Percentiles rank a stretch among this genome's conserved stretches.
These are phyloP conservation scores for Chlorella sp. DNA, from an alignment of 139 green algal genomes.

Conservation along the genomic window DNA sequence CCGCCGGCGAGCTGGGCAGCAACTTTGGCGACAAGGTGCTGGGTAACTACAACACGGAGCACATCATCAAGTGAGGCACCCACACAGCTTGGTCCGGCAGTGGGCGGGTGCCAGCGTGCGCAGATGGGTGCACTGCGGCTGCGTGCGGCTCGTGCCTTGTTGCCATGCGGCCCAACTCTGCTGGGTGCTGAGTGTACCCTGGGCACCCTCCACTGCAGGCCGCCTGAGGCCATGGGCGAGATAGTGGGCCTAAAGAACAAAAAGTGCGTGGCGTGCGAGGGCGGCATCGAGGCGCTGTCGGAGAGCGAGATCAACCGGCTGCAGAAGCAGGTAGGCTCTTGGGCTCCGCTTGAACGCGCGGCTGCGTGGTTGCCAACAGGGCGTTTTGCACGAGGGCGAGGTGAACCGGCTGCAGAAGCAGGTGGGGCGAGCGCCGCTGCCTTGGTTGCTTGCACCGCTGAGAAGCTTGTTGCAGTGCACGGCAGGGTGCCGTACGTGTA, in stretches of 20 bases:
- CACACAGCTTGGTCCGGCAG: neutral
- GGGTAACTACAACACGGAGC: slow-evolving; percentile 91
- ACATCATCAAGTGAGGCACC: slow-evolving; percentile 82
- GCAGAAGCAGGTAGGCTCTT: slow-evolving; percentile 35
- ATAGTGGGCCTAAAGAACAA: slow-evolving; percentile 58
- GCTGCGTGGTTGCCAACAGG: no score
- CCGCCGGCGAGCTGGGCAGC: slow-evolving; percentile 80
- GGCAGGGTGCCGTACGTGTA: no score
- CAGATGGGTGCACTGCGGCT: neutral
- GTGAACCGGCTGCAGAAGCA: slow-evolving; percentile 45
- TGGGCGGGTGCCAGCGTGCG: no score
- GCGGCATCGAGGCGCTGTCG: slow-evolving; percentile 65
- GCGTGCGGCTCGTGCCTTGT: no score
- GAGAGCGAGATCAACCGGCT: slow-evolving; percentile 58
- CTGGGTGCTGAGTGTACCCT: neutral
- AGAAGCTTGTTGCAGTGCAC: neutral
- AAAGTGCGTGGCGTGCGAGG: slow-evolving; percentile 57
- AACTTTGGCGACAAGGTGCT: slow-evolving; percentile 87
- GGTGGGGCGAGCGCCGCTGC: neutral
- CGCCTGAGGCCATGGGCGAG: slow-evolving; percentile 50
- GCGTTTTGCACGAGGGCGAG: no score
- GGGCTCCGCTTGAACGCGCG: no score
- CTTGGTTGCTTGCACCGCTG: neutral
- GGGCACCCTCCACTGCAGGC: slow-evolving; percentile 21
- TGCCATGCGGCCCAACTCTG: no score